A percentile compares a stretch with the other conserved stretches of the same genome.
These are phyloP conservation scores for Postia placenta DNA, from an alignment of 768 basidiomycete species.

Conservation along the genomic window DNA sequence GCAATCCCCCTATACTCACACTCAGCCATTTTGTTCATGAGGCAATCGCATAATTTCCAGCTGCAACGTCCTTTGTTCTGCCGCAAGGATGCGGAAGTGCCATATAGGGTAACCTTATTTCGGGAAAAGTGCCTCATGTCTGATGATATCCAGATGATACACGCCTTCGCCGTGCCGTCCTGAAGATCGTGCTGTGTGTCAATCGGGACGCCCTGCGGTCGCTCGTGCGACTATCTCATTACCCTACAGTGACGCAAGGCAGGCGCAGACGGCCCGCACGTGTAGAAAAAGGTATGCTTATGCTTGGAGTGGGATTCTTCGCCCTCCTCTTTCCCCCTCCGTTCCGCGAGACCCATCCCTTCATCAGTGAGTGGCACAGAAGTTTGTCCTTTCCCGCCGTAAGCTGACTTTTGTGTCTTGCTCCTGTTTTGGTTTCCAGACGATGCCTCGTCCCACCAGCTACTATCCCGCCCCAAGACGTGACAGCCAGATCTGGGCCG, in stretches of 20 bases:
- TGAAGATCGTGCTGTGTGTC: neutral
- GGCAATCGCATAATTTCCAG: neutral
- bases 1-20: neutral
- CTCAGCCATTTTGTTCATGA: neutral
- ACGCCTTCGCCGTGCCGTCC: conserved; percentile 19
- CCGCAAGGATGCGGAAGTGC: conserved; percentile 1
- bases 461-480: conserved; percentile 15
- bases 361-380: conserved; percentile 1
- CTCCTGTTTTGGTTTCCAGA: conserved; percentile 2
- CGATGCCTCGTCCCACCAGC: conserved; percentile 19
- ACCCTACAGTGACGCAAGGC: conserved; percentile 15
- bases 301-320: neutral
- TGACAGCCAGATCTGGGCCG: conserved; percentile 16
- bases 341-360: neutral
- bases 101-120: neutral
- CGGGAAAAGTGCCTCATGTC: conserved; percentile 2
- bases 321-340: conserved; percentile 14
- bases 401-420: conserved; percentile 1
- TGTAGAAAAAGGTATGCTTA: conserved; percentile 9
- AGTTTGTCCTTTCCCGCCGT: conserved; percentile 1
- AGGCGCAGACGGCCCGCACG: conserved; percentile 14
- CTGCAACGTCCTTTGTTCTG: neutral
- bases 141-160: conserved; percentile 12
- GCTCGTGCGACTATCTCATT: conserved; percentile 10
- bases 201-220: conserved; percentile 13